Evolutionary conservation across 1,284 basidiomycete species (phyloP), one percentile per base, ranked within the genome.

Genomic region (Ustilago trichophora): DNA sequence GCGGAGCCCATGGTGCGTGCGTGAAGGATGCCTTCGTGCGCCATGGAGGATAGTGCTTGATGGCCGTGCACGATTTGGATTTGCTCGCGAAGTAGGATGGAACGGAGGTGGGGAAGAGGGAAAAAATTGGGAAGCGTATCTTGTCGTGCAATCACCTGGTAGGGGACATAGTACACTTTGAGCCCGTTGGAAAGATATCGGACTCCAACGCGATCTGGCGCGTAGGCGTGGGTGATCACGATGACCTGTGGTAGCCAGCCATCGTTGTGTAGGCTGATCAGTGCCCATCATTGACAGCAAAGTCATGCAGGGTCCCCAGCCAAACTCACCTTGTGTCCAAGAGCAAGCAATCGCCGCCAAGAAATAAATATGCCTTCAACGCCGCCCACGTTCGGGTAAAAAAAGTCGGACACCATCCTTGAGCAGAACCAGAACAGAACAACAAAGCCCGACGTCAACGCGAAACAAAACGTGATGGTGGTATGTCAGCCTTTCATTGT

Each of bases 381-480:
- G 10, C 96, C 96, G 21, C 96, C 96, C 3, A 96, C 90, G 64
- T 89, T 87, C 0, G 95, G 95, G 78, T 92, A 89, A 84, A 98
- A 99, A 84, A 98, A 99, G 83, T 99, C 95, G 42, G 89, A 92
- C 41, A 98, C 88, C 91, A 99, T 93, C 22, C 92, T 94, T 49
- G 12, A n/a, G n/a, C n/a, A n/a, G 13, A 8, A 24, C n/a, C 25
- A 25, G 24, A 27, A 16, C 12, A 34, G 12, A 8, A 8, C 19
- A n/a, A n/a, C n/a, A n/a, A n/a, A n/a, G n/a, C n/a, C n/a, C n/a
- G n/a, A n/a, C n/a, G n/a, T n/a, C n/a, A n/a, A n/a, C n/a, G n/a
- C n/a, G n/a, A n/a, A n/a, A n/a, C n/a, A n/a, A n/a, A n/a, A n/a
- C n/a, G n/a, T n/a, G n/a, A n/a, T n/a, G n/a, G n/a, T n/a, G n/a